Evolutionary conservation across 768 basidiomycete genomes (phyloP), one percentile per base, ranked within the genome.

Genomic region (Russula lepida): DNA sequence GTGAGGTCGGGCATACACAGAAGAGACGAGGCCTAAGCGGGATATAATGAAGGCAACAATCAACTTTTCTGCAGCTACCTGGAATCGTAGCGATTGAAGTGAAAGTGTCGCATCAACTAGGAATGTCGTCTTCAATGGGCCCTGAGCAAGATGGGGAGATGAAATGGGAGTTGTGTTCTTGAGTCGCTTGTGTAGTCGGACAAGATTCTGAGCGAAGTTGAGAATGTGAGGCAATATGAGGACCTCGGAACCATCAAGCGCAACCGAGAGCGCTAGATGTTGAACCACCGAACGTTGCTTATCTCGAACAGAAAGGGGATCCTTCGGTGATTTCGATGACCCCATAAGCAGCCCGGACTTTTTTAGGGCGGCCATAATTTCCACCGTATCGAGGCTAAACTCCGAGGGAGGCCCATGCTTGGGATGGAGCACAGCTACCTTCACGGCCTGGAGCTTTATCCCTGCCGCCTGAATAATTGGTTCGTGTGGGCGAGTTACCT

Each of bases 1-100:
- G 65, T 63, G 64, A 54, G 63, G 60, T 44, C 74, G 69, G 23
- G 27, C 25, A 32, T 54, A 54, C 17, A 35, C 51, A n/a, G 63
- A 76, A 6, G 77, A 76, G 11, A 72, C 70, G 43, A 73, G 68
- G 55, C 75, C 77, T 11, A 80, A 60, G 13, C 70, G 71, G 3
- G 75, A 71, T 27, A 81, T 68, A 17, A 79, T 79, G 57, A 85
- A 77, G 55, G 86, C 88, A 57, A 88, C 79, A 19, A 81, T 74
- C 30, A 91, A 75, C 67, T 84, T 89, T 68, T 86, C 85, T 7
- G 88, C 86, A 6, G 81, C 84, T 8, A 86, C 86, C 57, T 79
- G 80, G n/a, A 88, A 67, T 28, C 76, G 76, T 46, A 86, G 64
- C 8, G 69, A 74, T 7, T 72, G 74, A 51, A 85, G 65, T 37